Conservation (phyloP, 352 stramenopile species). For the Paralagenidium karlingii region DNA sequence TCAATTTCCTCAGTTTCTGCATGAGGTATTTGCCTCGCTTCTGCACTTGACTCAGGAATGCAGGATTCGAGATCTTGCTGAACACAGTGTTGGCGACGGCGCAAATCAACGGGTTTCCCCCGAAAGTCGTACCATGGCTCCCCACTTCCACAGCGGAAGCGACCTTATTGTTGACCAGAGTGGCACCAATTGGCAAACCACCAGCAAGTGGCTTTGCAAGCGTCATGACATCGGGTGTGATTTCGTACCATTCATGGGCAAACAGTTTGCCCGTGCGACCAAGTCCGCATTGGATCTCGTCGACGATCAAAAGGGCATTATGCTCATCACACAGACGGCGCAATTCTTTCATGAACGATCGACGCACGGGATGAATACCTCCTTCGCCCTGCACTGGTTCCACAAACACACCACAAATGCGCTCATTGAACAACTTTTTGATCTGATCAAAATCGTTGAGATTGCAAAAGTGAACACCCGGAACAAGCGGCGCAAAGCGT, state of each 20-base stretch:
- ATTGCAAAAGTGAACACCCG: constrained; percentile 53
- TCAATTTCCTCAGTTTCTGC: constrained; percentile 34
- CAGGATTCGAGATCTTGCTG: constrained; percentile 48
- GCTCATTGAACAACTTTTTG: constrained; percentile 53
- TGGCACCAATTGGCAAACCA: constrained; percentile 93
- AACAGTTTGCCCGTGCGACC: constrained; percentile 91
- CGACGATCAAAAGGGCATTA: constrained; percentile 78
- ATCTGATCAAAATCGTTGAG: constrained; percentile 81
- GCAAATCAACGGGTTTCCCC: constrained; percentile 93
- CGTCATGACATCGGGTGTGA: constrained; percentile 94
- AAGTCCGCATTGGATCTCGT: constrained; percentile 87
- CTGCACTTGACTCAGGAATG: constrained; percentile 61
- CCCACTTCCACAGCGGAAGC: constrained; percentile 84
- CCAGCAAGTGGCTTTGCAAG: constrained; percentile 95
- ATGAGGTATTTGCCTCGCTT: constrained; percentile 51
- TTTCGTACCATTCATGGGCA: constrained; percentile 88
- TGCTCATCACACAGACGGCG: constrained; percentile 89
- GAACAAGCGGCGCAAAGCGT: constrained; percentile 70
- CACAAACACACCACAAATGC: constrained; percentile 67
- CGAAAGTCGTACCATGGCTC: constrained; percentile 94
- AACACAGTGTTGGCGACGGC: constrained; percentile 80
- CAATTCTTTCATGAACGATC: constrained; percentile 84
- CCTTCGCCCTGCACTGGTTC: constrained; percentile 88
- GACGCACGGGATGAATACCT: constrained; percentile 86
- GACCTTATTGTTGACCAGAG: constrained; percentile 88